These are phyloP conservation scores for Murraya koenigii DNA, from an alignment of 345 rosid species.

Conservation along the genomic window DNA sequence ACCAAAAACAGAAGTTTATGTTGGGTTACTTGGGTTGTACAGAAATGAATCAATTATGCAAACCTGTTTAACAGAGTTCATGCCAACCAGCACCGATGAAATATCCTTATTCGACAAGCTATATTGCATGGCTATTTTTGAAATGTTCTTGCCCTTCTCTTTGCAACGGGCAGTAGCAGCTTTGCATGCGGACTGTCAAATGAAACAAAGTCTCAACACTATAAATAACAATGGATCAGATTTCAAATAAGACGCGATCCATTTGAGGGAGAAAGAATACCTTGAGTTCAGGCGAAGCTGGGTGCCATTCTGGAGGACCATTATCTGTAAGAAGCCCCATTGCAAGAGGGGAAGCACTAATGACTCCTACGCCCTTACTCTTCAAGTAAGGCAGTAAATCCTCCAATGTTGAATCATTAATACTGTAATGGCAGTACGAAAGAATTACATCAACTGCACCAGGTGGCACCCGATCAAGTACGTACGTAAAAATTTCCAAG, in stretches of 20 bases:
- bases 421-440: conserved; percentile 78
- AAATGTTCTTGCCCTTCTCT: conserved; percentile 72
- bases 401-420: conserved; percentile 67
- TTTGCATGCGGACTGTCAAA: conserved; percentile 63
- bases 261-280: conserved; percentile 28
- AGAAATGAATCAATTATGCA: not conserved
- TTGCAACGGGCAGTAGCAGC: conserved; percentile 68
- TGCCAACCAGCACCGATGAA: conserved; percentile 77
- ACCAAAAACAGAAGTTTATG: not conserved
- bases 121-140: conserved; percentile 84
- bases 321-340: conserved; percentile 87
- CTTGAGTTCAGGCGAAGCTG: conserved; percentile 83
- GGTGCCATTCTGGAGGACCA: conserved; percentile 99
- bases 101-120: conserved; percentile 74
- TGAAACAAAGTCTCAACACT: conserved; percentile 2
- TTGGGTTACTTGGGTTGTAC: not conserved
- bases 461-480: conserved; percentile 82
- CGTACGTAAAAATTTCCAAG: conserved; percentile 51
- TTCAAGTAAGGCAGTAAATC: conserved; percentile 85
- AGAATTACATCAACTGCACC: conserved; percentile 73
- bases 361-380: conserved; percentile 78
- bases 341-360: conserved; percentile 84
- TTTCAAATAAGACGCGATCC: not conserved
- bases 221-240: not conserved
- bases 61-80: conserved; percentile 85